phyloP scores from a whole-genome alignment of 306 rosid species.

The Adenanthera pavonina region DNA sequence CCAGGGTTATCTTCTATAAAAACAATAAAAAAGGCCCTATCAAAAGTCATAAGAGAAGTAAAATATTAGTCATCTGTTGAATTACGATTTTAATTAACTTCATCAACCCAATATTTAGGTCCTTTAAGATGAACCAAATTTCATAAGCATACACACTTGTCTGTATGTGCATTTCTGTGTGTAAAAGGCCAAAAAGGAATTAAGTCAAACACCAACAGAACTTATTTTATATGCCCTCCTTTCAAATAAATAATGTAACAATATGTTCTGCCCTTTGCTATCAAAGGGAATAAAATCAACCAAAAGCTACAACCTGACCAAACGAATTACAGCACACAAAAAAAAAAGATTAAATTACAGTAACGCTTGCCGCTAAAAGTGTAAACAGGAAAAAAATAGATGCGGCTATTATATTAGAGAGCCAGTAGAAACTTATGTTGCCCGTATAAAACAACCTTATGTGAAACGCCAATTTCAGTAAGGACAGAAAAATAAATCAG shows the following conservation, averaged over 20 bases:
- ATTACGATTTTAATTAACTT: conserved; percentile 27
- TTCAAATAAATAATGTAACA: background rate
- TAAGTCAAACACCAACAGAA: background rate
- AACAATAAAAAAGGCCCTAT: background rate
- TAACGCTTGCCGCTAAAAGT: background rate
- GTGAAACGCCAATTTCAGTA: background rate
- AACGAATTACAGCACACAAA: background rate
- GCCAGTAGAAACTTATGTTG: conserved; percentile 17
- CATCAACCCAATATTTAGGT: conserved; percentile 14
- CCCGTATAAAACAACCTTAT: background rate
- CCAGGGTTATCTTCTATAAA: conserved; percentile 3
- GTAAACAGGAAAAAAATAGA: background rate
- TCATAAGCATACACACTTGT: conserved; percentile 1
- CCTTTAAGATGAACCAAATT: conserved; percentile 6
- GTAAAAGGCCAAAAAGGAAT: conserved; percentile 1
- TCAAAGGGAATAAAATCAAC: background rate
- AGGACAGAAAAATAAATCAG: background rate
- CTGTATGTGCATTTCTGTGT: background rate
- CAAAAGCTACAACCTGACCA: conserved; percentile 18
- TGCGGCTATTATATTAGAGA: conserved; percentile 18
- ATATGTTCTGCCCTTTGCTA: background rate
- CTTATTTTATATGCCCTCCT: background rate
- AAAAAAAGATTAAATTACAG: background rate
- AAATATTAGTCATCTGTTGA: conserved; percentile 26
- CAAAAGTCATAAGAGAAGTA: conserved; percentile 19